A percentile compares a stretch with the other conserved stretches of the same genome.
These are phyloP conservation scores for Scheffersomyces coipomensis DNA, from an alignment of 805 yeast genomes.

Conservation along the genomic window DNA sequence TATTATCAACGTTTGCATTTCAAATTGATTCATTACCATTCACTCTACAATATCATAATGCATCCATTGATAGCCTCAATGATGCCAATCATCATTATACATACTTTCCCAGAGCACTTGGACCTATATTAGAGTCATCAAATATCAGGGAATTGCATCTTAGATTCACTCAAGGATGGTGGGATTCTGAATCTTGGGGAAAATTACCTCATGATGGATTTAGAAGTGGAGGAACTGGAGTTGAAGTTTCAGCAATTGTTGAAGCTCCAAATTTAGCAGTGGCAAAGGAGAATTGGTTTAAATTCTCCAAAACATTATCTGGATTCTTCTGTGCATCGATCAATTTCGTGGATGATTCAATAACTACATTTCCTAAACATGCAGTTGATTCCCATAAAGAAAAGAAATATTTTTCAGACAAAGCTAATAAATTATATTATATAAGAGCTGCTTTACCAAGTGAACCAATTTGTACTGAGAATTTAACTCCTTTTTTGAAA, in stretches of 20 bases:
- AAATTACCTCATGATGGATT: slow-evolving; percentile 69
- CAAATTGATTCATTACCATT: slow-evolving; percentile 53
- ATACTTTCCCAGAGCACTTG: slow-evolving; percentile 77
- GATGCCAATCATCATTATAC: slow-evolving; percentile 47
- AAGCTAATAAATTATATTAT: slow-evolving; percentile 45
- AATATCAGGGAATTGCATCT: slow-evolving; percentile 75
- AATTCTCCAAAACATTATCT: slow-evolving; percentile 70
- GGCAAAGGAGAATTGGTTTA: slow-evolving; percentile 68
- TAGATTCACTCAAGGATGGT: slow-evolving; percentile 91
- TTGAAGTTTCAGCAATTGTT: slow-evolving; percentile 85
- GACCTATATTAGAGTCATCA: slow-evolving; percentile 69
- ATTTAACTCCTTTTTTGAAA: slow-evolving; percentile 89
- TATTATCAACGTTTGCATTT: slow-evolving; percentile 73
- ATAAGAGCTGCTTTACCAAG: slow-evolving; percentile 87
- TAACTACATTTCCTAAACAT: slow-evolving; percentile 58
- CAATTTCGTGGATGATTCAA: slow-evolving; percentile 78
- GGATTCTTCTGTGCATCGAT: slow-evolving; percentile 95
- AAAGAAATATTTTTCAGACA: slow-evolving; percentile 18
- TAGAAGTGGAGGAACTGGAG: slow-evolving; percentile 89
- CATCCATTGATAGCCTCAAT: slow-evolving; percentile 10
- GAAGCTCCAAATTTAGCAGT: slow-evolving; percentile 56
- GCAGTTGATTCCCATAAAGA: slow-evolving; percentile 42
- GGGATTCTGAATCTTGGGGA: slow-evolving; percentile 92
- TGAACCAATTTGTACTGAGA: slow-evolving; percentile 96
- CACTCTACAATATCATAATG: slow-evolving; percentile 16